A percentile compares a stretch with the other conserved stretches of the same genome.
Conservation (phyloP, 495 filamentous ascomycete species). For the Annulohypoxylon moriforme region DNA sequence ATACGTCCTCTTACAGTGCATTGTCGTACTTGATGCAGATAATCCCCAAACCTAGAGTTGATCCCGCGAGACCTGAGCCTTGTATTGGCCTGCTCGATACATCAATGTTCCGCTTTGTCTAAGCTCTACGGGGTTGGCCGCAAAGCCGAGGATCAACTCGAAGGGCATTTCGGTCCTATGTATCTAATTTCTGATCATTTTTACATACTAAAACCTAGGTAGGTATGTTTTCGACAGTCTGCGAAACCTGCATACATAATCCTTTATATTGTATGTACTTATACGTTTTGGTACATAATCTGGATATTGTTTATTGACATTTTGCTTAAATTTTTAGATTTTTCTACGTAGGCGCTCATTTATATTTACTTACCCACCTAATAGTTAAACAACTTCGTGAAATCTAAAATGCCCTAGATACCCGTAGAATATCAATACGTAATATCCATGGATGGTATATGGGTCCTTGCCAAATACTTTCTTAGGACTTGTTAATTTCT, state of each 20-base stretch:
- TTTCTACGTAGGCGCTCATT: background rate
- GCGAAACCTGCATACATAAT: background rate
- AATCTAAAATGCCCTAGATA: background rate
- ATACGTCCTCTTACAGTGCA: conserved; percentile 10
- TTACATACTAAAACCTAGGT: no score
- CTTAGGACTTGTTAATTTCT: background rate
- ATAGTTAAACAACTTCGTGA: background rate
- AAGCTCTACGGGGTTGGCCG: background rate
- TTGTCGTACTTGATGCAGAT: conserved; percentile 17
- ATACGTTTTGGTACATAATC: background rate
- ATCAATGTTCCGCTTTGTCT: conserved; percentile 4
- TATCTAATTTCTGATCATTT: no score
- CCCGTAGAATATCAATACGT: background rate
- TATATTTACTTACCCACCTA: background rate
- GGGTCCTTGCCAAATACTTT: background rate
- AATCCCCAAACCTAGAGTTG: conserved; percentile 16
- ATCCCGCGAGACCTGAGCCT: background rate
- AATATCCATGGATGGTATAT: background rate
- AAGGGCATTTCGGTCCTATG: background rate
- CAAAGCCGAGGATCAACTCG: conserved; percentile 10
- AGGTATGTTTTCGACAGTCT: no score
- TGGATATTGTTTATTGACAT: background rate
- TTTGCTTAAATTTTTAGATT: background rate
- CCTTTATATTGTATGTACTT: background rate
- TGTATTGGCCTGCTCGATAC: conserved; percentile 1